These are phyloP conservation scores for Pseudozyma tsukubaensis DNA, from an alignment of 1,284 basidiomycete genomes.

Conservation along the genomic window DNA sequence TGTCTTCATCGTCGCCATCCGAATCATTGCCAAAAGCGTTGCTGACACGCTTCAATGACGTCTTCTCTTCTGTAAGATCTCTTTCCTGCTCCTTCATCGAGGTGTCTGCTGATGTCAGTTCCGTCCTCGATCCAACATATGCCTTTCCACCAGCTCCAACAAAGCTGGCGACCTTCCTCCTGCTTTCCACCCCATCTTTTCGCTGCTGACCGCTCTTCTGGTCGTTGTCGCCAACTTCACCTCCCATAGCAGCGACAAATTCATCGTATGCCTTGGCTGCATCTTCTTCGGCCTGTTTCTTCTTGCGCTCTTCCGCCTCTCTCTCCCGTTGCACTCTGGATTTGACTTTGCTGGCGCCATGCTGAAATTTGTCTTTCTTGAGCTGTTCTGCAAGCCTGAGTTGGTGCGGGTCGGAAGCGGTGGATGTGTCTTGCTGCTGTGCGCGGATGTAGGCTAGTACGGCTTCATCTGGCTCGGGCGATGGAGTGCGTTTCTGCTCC, in stretches of 20 bases:
- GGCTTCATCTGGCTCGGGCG: slow-evolving; percentile 38
- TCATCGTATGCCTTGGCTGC: slow-evolving; percentile 57
- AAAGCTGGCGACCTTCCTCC: slow-evolving; percentile 28
- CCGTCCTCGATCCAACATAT: slow-evolving; percentile 23
- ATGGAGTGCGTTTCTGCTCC: slow-evolving; percentile 1
- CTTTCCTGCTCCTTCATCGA: neutral
- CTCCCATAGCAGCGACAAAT: slow-evolving; percentile 57
- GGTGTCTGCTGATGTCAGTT: neutral
- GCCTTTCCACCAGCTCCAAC: slow-evolving; percentile 51
- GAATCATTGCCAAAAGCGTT: slow-evolving; percentile 40
- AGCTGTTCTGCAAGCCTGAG: slow-evolving; percentile 30
- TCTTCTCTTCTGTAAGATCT: neutral
- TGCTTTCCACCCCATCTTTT: neutral
- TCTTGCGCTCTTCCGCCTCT: slow-evolving; percentile 57
- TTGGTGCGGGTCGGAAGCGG: slow-evolving; percentile 3
- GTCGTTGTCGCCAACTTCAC: slow-evolving; percentile 19
- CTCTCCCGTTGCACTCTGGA: slow-evolving; percentile 53
- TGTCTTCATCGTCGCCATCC: slow-evolving; percentile 24
- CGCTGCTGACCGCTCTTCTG: neutral
- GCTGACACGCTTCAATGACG: slow-evolving; percentile 15
- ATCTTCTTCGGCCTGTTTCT: slow-evolving; percentile 51
- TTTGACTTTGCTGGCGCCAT: slow-evolving; percentile 46
- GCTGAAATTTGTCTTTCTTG: slow-evolving; percentile 43
- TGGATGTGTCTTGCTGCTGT: slow-evolving; percentile 12
- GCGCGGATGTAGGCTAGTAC: slow-evolving; percentile 43